Evolutionary conservation across 2,329 filamentous ascomycete species (phyloP), one percentile per base, ranked within the genome.

Genomic region (Penicillium sp.): DNA sequence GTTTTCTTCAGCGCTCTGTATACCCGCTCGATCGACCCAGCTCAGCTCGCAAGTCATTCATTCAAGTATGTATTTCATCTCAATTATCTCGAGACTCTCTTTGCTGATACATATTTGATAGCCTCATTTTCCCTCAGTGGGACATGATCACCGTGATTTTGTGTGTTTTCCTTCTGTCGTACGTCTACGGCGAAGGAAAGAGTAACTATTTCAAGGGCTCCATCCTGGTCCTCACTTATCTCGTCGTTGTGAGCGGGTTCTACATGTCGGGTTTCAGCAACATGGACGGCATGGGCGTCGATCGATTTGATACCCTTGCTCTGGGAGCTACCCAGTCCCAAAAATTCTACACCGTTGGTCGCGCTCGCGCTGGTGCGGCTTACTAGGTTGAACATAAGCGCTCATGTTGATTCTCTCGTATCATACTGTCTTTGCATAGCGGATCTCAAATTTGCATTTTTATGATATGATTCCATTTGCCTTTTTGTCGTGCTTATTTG

Each of bases 151-250:
- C 90, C 0, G 91, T 97, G 13, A 96, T 97, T 53, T 70, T 99
- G 13, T 97, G 93, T 66, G 91, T 99, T 15, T 96, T 99, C 77
- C 78, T 99, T 50, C 84, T 99, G 60, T 96, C 91, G 66, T 96
- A 97, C 78, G 93, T 99, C 80, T 96, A 97, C 64, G 90, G 93
- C 45, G 94, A 99, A 75, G 94, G 94, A 33, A 99, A 99, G 84
- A 97, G 92, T 79, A 99, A 99, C 74, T 99, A 99, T 75, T 99
- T 99, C 84, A 99, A 99, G 78, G 94, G 94, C 45, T 96, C 90
- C 59, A 97, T 97, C 62, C 80, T 99, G 46, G 85, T 97, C 58
- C 78, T 99, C 44, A 94, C 90, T 27, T 99, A 99, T 70, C 74
- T 97, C 20, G 94, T 97, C 23, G 91, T 99, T 42, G 79, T 97